These are phyloP conservation scores for Tylopilus orsonianus DNA, from an alignment of 1,284 basidiomycete genomes.

Conservation along the genomic window DNA sequence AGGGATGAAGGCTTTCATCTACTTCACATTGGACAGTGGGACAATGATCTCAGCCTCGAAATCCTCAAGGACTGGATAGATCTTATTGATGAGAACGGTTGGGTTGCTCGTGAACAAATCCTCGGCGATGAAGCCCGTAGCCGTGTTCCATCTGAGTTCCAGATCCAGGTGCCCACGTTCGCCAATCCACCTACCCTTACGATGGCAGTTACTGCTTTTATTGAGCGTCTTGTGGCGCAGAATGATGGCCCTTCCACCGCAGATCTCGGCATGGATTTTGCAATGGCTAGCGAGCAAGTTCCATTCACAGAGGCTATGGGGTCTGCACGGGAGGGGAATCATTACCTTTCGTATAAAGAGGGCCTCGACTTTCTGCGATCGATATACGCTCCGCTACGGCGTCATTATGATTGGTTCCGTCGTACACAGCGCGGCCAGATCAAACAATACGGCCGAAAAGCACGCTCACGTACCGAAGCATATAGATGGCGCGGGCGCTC, in stretches of 20 bases:
- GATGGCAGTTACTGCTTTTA: slow-evolving; percentile 88
- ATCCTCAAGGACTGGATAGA: slow-evolving; percentile 89
- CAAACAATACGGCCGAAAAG: slow-evolving; percentile 81
- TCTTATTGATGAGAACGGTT: slow-evolving; percentile 89
- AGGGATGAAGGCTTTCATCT: slow-evolving; percentile 98
- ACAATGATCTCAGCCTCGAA: slow-evolving; percentile 87
- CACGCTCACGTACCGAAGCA: slow-evolving; percentile 82
- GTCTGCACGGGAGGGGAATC: slow-evolving; percentile 37
- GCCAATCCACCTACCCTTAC: slow-evolving; percentile 93
- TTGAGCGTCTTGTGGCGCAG: slow-evolving; percentile 63
- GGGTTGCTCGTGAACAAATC: slow-evolving; percentile 95
- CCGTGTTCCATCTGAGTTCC: slow-evolving; percentile 87
- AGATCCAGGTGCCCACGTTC: slow-evolving; percentile 88
- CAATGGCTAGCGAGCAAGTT: slow-evolving; percentile 46
- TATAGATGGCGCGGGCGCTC: slow-evolving; percentile 95
- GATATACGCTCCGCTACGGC: slow-evolving; percentile 81
- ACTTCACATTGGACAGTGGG: slow-evolving; percentile 87
- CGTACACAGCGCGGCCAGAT: slow-evolving; percentile 91
- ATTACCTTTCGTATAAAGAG: slow-evolving; percentile 58
- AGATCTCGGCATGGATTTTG: slow-evolving; percentile 66
- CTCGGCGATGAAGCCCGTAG: slow-evolving; percentile 93
- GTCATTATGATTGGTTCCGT: slow-evolving; percentile 96
- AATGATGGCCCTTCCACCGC: slow-evolving; percentile 47
- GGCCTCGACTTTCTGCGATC: slow-evolving; percentile 70
- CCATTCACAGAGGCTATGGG: slow-evolving; percentile 38